Evolutionary conservation across 805 yeast genomes (phyloP), one percentile per base, ranked within the genome.

Genomic region (Kodamaea laetipori): DNA sequence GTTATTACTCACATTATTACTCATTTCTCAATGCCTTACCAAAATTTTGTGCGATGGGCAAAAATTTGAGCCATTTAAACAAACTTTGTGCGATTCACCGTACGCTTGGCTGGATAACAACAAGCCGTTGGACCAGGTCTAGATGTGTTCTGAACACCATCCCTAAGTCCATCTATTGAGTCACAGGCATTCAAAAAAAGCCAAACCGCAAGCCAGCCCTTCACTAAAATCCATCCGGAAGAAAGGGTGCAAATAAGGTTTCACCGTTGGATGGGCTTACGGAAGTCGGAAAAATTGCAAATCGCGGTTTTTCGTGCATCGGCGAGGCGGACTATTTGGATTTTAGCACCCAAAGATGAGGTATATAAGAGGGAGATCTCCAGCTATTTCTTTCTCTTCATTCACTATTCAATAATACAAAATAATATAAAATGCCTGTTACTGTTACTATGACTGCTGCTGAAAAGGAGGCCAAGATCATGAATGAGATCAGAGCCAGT

Each of bases 401-500:
- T 33, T 18, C 18, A 23, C 18, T 12, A 28, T 17, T 12, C 28
- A 30, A 28, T 19, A 19, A 16, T 6, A 30, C 24, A 16, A 16
- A 7, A 23, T 27, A 31, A 17, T 31, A 41, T 32, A 34, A 26
- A 19, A 41, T 41, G 44, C 44, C 44, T 30, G 35, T 41, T 26
- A 35, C 19, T n/a, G 39, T 44, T 27, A 30, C 41, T 38, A 46
- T 47, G 48, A 44, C 51, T 27, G 52, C 70, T 45, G 74, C 74
- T 43, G 74, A 71, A 56, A 71, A 71, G 57, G 76, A 71, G 61
- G 74, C 74, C 48, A 58, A 59, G 50, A 70, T 71, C 51, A 70
- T 71, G 76, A 60, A 61, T 34, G 75, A 70, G 51, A 71, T 71
- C 48, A 67, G 72, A 64, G 57, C 66, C 26, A 54, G 52, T 45